Conservation (phyloP, 1,284 basidiomycete genomes). For the Porogramme epimiltina region DNA sequence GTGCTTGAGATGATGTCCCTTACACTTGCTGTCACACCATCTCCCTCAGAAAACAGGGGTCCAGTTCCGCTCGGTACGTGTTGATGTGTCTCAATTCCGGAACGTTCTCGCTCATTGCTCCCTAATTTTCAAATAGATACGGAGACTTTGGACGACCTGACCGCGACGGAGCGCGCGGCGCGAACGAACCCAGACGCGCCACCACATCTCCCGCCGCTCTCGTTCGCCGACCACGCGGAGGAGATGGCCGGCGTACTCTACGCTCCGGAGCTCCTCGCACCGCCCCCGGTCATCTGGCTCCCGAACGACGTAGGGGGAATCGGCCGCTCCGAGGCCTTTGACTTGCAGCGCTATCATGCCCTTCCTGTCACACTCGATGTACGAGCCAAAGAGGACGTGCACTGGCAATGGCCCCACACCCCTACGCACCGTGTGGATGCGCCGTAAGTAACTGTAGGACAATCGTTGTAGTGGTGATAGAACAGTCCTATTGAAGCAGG, state of each 20-base stretch:
- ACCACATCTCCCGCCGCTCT: slow-evolving; percentile 67
- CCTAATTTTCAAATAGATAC: slow-evolving; percentile 45
- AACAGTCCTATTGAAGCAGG: not conserved
- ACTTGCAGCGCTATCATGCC: slow-evolving; percentile 71
- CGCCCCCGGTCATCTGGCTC: slow-evolving; percentile 78
- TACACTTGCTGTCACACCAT: slow-evolving; percentile 71
- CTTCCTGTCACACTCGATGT: slow-evolving; percentile 68
- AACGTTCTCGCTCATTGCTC: not conserved
- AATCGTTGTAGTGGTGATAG: not conserved
- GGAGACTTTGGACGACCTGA: slow-evolving; percentile 76
- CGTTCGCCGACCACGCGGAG: slow-evolving; percentile 73
- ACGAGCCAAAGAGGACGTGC: slow-evolving; percentile 50
- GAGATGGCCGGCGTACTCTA: slow-evolving; percentile 78
- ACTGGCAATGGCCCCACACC: slow-evolving; percentile 5
- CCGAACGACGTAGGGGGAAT: slow-evolving; percentile 74
- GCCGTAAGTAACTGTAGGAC: not conserved
- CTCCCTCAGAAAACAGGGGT: slow-evolving; percentile 53
- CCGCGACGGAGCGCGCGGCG: slow-evolving; percentile 74
- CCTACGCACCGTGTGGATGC: not conserved
- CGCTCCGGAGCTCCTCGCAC: slow-evolving; percentile 77
- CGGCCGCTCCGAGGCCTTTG: slow-evolving; percentile 68
- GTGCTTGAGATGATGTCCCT: slow-evolving; percentile 81
- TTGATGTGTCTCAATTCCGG: not conserved
- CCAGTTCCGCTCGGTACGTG: slow-evolving; percentile 68
- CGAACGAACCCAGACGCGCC: slow-evolving; percentile 78